Conservation (phyloP, 495 filamentous ascomycete genomes). For the Monascus purpureus region DNA sequence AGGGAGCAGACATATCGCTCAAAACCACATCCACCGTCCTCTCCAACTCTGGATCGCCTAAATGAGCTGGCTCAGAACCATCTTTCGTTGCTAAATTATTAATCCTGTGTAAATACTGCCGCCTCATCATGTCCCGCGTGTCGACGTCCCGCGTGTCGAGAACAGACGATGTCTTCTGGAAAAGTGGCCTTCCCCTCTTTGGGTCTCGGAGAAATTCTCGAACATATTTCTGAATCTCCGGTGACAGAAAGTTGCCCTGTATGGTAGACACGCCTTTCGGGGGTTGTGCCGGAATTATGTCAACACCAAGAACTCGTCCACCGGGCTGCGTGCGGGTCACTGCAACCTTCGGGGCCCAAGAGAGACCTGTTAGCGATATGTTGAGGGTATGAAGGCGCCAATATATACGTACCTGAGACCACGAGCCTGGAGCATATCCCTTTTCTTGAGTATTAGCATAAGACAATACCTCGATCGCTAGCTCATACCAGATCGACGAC, state of each 20-base stretch:
- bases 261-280: slow-evolving; percentile 81
- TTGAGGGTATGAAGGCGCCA: neutral
- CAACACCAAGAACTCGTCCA: slow-evolving; percentile 77
- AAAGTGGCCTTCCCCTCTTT: slow-evolving; percentile 38
- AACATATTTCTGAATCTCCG: slow-evolving; percentile 55
- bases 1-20: slow-evolving; percentile 98
- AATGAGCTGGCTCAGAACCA: too few relatives aligned
- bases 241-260: slow-evolving; percentile 79
- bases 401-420: slow-evolving; percentile 59
- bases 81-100: too few relatives aligned
- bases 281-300: slow-evolving; percentile 83
- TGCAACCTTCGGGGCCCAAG: slow-evolving; percentile 53
- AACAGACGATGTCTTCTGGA: too few relatives aligned
- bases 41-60: too few relatives aligned
- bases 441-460: slow-evolving; percentile 18
- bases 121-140: too few relatives aligned
- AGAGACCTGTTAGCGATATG: slow-evolving; percentile 2
- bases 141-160: too few relatives aligned
- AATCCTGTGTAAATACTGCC: too few relatives aligned
- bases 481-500: slow-evolving; percentile 68
- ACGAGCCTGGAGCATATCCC: slow-evolving; percentile 89
- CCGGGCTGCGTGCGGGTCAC: slow-evolving; percentile 56
- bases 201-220: slow-evolving; percentile 58
- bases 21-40: slow-evolving; percentile 83
- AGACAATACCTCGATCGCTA: neutral